A percentile compares a stretch with the other conserved stretches of the same genome.
These are phyloP conservation scores for Komagataella pastoris DNA, from an alignment of 805 yeast genomes.

Conservation along the genomic window DNA sequence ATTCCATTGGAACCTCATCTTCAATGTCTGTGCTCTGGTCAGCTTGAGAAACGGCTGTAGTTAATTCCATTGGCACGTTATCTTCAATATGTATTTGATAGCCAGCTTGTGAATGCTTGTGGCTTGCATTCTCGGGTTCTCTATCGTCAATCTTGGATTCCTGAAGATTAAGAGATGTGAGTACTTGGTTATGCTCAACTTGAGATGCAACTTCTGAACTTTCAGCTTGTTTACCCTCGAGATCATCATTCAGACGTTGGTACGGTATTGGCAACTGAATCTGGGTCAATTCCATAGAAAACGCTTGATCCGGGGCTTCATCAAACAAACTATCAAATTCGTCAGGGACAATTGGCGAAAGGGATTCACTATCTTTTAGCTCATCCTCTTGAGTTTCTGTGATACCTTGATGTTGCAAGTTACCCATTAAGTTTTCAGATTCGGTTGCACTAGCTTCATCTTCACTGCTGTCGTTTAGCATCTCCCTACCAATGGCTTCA, in stretches of 20 bases:
- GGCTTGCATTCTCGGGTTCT: constrained; percentile 13
- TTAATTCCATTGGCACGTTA: background rate
- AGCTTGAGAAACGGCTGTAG: background rate
- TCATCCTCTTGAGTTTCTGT: constrained; percentile 6
- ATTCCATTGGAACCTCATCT: background rate
- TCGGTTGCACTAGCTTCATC: constrained; percentile 1
- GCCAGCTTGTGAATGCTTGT: constrained; percentile 3
- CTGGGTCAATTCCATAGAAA: constrained; percentile 8
- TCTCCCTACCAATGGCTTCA: constrained; percentile 4
- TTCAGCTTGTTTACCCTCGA: background rate
- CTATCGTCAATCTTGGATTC: constrained; percentile 5
- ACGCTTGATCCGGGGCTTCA: constrained; percentile 3
- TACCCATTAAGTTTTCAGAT: constrained; percentile 5
- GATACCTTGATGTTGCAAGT: constrained; percentile 4
- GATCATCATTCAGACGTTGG: background rate
- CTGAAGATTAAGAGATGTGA: background rate
- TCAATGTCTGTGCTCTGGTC: background rate
- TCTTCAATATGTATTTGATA: background rate
- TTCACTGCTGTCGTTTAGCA: background rate
- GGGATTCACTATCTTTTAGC: constrained; percentile 1
- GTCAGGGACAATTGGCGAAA: background rate
- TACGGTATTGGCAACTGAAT: background rate
- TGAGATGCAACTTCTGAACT: background rate
- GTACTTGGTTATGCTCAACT: background rate
- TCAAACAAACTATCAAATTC: constrained; percentile 1